A percentile compares a stretch with the other conserved stretches of the same genome.
Evolutionary conservation across 352 stramenopile species (phyloP).

Genomic region (Elongisporangium undulatum): DNA sequence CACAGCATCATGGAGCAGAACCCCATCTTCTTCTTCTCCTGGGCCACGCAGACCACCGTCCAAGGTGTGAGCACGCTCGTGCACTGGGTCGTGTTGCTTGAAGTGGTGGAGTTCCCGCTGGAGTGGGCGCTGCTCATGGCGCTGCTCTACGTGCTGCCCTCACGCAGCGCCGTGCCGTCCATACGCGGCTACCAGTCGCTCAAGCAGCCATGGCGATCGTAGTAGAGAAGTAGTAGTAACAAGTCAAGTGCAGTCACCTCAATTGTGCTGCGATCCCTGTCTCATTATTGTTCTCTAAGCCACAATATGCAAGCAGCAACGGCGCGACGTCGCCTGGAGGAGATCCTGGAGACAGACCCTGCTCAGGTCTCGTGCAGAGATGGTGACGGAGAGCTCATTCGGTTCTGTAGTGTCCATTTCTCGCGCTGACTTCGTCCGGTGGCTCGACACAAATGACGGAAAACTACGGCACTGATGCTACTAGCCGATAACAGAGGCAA

Average conservation of each 20-base stretch:
- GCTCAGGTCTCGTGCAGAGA: background rate
- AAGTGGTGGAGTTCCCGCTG: constrained; percentile 55
- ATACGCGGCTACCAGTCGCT: constrained; percentile 59
- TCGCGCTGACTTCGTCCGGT: background rate
- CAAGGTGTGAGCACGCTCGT: constrained; percentile 17
- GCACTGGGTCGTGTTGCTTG: constrained; percentile 54
- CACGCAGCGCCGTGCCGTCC: constrained; percentile 39
- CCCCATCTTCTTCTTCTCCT: constrained; percentile 63
- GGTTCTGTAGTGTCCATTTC: background rate
- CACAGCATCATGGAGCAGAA: constrained; percentile 49
- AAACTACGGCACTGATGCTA: background rate
- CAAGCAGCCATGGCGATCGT: constrained; percentile 2
- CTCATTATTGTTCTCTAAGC: no score
- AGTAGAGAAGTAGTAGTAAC: background rate
- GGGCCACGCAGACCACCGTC: constrained; percentile 4
- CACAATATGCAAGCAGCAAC: no score
- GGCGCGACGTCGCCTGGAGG: background rate
- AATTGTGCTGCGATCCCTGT: no score
- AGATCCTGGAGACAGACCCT: background rate
- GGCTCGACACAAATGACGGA: background rate
- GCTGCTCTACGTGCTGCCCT: constrained; percentile 52
- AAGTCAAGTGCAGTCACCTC: no score
- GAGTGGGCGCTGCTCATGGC: constrained; percentile 57
- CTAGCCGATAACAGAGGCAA: background rate
- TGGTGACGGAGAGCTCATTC: background rate